phyloP scores from a whole-genome alignment of 148 eudicot species.

The Arbutus unedo region DNA sequence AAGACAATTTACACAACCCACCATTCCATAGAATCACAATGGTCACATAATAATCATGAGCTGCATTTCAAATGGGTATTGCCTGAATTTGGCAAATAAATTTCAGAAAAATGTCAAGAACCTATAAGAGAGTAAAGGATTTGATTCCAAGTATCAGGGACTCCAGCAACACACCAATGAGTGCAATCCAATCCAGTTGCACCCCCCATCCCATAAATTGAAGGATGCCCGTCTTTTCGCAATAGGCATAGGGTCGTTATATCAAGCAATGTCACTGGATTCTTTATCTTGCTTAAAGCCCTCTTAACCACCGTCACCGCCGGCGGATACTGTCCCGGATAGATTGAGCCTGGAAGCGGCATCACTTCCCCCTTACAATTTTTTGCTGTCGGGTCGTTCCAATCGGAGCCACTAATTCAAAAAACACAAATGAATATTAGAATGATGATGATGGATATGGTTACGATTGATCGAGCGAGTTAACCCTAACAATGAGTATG shows the following conservation, averaged over 20 bases:
- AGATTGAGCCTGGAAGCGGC: constrained; percentile 48
- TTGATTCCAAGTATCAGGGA: constrained; percentile 86
- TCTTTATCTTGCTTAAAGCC: constrained; percentile 47
- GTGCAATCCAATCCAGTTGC: constrained; percentile 56
- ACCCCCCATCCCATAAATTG: constrained; percentile 40
- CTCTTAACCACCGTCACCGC: constrained; percentile 48
- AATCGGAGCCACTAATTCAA: constrained; percentile 46
- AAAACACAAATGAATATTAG: not conserved
- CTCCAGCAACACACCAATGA: constrained; percentile 89
- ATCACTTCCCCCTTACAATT: constrained; percentile 48
- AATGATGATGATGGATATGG: not conserved
- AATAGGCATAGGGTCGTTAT: constrained; percentile 52
- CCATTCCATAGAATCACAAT: too few species aligned
- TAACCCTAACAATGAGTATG: not conserved
- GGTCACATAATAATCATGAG: too few species aligned
- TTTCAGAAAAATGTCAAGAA: not conserved
- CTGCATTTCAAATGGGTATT: not conserved
- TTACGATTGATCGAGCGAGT: not conserved
- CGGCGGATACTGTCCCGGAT: constrained; percentile 46
- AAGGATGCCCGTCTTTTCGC: constrained; percentile 79
- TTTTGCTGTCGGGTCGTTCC: constrained; percentile 50
- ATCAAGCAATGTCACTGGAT: constrained; percentile 60
- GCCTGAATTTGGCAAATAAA: not conserved
- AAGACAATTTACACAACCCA: too few species aligned
- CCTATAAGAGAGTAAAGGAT: constrained; percentile 51